These are phyloP conservation scores for Termitomyces sp. DNA, from an alignment of 768 basidiomycete species.

Conservation along the genomic window DNA sequence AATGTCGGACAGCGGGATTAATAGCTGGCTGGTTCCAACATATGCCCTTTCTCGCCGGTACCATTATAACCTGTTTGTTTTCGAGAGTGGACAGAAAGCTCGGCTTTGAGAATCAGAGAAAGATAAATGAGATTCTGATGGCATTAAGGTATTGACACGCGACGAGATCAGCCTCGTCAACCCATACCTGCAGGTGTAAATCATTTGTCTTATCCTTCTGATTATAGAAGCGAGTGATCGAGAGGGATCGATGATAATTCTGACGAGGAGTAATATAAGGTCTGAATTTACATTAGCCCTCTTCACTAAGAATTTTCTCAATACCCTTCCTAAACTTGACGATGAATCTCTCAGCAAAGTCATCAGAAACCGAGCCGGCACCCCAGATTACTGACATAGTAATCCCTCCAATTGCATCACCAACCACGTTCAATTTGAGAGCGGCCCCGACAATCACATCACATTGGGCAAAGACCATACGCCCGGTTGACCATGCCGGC, in stretches of 20 bases:
- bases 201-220: background rate
- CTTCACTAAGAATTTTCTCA: slow-evolving; percentile 3
- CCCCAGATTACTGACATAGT: slow-evolving; percentile 24
- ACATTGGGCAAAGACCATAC: slow-evolving; percentile 25
- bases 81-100: background rate
- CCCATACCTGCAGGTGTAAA: background rate
- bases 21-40: background rate
- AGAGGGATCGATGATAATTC: background rate
- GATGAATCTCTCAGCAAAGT: slow-evolving; percentile 20
- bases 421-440: slow-evolving; percentile 23
- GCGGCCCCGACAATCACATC: slow-evolving; percentile 23
- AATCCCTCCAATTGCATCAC: slow-evolving; percentile 20
- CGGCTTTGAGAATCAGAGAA: background rate
- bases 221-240: background rate
- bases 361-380: slow-evolving; percentile 16
- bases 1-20: background rate
- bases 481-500: slow-evolving; percentile 16
- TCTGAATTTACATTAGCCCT: background rate
- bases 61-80: background rate
- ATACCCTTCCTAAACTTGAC: slow-evolving; percentile 13
- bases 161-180: background rate
- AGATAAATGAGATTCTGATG: background rate
- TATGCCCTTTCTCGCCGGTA: background rate
- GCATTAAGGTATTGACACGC: too few relatives aligned
- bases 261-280: background rate